Conservation (phyloP, 306 rosid genomes). For the Prunus davidiana region DNA sequence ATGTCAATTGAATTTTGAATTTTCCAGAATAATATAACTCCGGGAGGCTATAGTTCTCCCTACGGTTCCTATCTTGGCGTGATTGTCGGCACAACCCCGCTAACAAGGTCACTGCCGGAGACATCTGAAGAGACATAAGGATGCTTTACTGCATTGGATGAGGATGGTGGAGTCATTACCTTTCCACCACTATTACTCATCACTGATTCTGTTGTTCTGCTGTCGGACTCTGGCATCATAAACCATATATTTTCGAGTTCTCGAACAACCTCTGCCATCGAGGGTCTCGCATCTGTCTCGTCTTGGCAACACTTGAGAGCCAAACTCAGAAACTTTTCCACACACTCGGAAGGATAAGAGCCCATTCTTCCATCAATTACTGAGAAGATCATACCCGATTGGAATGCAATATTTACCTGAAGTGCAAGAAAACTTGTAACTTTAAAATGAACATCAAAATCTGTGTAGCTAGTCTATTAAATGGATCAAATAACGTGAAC, state of each 20-base stretch:
- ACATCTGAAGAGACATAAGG: conserved; percentile 57
- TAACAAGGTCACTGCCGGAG: conserved; percentile 80
- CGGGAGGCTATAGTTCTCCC: neutral
- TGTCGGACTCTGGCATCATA: conserved; percentile 62
- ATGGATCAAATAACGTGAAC: neutral
- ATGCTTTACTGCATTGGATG: conserved; percentile 46
- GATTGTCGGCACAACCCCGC: conserved; percentile 77
- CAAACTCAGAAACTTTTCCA: conserved; percentile 59
- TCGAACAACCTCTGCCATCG: conserved; percentile 76
- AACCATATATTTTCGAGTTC: conserved; percentile 72
- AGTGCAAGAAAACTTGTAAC: neutral
- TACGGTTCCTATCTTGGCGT: conserved; percentile 64
- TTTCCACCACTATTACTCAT: conserved; percentile 39
- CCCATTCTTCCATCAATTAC: conserved; percentile 73
- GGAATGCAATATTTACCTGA: conserved; percentile 64
- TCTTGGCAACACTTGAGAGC: conserved; percentile 75
- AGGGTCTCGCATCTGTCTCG: conserved; percentile 75
- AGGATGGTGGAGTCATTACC: conserved; percentile 44
- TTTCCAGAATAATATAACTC: neutral
- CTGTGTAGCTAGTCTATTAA: neutral
- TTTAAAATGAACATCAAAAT: neutral
- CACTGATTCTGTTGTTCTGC: conserved; percentile 19
- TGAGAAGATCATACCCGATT: conserved; percentile 64
- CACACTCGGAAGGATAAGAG: conserved; percentile 69
- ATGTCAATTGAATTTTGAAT: neutral